Conservation (phyloP, 169 alveolate species). For the Plasmodium inui region DNA sequence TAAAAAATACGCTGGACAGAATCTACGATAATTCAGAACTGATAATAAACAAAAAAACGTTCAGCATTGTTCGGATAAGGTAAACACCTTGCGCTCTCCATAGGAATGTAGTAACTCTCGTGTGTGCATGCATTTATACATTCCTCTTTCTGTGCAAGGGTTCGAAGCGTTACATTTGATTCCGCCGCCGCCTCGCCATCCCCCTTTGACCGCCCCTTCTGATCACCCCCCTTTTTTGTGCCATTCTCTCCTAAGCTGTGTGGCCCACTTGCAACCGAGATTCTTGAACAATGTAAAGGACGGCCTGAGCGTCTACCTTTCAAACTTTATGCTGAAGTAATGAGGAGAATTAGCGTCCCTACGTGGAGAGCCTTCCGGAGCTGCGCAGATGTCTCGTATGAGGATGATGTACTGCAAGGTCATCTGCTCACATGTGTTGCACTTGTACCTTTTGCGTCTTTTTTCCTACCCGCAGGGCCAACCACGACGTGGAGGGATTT, state of each 20-base stretch:
- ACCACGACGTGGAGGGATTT: conserved; percentile 65
- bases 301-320: conserved; percentile 29
- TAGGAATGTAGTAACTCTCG: background rate
- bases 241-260: background rate
- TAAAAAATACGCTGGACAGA: background rate
- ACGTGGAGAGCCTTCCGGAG: background rate
- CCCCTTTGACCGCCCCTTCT: background rate
- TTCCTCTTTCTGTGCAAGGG: background rate
- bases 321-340: conserved; percentile 66
- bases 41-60: conserved; percentile 44
- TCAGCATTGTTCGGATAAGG: conserved; percentile 39
- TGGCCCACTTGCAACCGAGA: conserved; percentile 51
- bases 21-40: conserved; percentile 21
- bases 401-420: background rate
- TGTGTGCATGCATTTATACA: background rate
- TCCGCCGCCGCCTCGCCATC: background rate
- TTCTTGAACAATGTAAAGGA: conserved; percentile 12
- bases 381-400: background rate
- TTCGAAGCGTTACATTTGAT: background rate
- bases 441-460: background rate
- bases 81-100: background rate
- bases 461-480: conserved; percentile 2
- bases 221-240: background rate
- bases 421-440: background rate
- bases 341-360: background rate